phyloP scores from a whole-genome alignment of 2,329 filamentous ascomycete species.

The Penicillium sp. region DNA sequence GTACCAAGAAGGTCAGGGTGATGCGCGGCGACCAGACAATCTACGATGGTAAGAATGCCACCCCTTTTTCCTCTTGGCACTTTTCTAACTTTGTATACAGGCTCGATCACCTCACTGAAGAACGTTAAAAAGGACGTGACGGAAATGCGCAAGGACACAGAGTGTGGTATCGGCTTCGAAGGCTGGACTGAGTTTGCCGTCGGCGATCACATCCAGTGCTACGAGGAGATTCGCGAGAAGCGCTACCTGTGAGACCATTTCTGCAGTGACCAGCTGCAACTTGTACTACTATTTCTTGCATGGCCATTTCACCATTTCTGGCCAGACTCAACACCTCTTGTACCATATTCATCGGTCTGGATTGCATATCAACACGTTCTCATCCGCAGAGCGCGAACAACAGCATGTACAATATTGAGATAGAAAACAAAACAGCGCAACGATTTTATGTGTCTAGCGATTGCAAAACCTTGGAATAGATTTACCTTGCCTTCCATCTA shows the following conservation, averaged over 20 bases:
- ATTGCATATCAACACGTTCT: background rate
- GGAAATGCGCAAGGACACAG: slow-evolving; percentile 86
- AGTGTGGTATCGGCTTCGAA: slow-evolving; percentile 84
- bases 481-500: slow-evolving; percentile 61
- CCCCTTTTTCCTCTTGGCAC: background rate
- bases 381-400: background rate
- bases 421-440: background rate
- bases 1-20: slow-evolving; percentile 62
- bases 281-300: slow-evolving; percentile 9
- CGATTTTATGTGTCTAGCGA: background rate
- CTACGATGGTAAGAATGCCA: slow-evolving; percentile 66
- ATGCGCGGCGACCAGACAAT: slow-evolving; percentile 63
- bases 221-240: slow-evolving; percentile 72
- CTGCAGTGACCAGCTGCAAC: background rate
- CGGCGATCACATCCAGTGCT: slow-evolving; percentile 83
- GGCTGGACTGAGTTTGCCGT: slow-evolving; percentile 69
- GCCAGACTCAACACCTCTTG: background rate
- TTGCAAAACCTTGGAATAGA: no score
- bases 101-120: slow-evolving; percentile 73
- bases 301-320: no score
- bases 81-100: slow-evolving; percentile 43
- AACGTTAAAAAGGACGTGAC: slow-evolving; percentile 85
- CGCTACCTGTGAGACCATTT: slow-evolving; percentile 42
- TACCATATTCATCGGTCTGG: background rate
- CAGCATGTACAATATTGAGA: background rate